A percentile compares a stretch with the other conserved stretches of the same genome.
These are phyloP conservation scores for Arctium minus DNA, from an alignment of 129 eudicot genomes.

Conservation along the genomic window DNA sequence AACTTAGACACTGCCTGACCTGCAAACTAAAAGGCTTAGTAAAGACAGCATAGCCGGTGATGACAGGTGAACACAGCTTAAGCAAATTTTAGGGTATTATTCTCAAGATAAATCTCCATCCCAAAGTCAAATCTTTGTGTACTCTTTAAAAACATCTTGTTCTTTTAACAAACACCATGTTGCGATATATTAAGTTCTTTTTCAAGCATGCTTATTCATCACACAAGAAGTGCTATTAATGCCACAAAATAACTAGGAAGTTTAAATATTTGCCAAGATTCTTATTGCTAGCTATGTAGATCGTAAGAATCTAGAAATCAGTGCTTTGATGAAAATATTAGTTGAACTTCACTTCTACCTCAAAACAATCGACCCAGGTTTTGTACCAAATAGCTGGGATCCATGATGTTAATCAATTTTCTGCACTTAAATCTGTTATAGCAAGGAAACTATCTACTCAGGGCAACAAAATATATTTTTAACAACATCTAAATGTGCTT, in stretches of 20 bases:
- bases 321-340: not conserved
- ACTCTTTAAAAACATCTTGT: not conserved
- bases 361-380: not conserved
- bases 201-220: constrained; percentile 16
- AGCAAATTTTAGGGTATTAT: constrained; percentile 1
- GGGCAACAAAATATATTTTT: not conserved
- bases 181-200: not conserved
- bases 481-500: not conserved
- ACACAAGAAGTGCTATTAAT: not conserved
- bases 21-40: constrained; percentile 34
- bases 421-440: not conserved
- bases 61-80: not conserved
- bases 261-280: not conserved
- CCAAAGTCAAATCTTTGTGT: not conserved
- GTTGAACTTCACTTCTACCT: not conserved
- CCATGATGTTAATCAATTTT: not conserved
- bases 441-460: not conserved
- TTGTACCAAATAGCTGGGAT: not conserved
- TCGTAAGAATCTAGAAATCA: not conserved
- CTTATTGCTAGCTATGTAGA: not conserved
- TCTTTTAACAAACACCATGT: not conserved
- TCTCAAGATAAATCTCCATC: not conserved
- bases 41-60: not conserved
- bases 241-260: not conserved
- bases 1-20: constrained; percentile 77